Evolutionary conservation across 2,329 filamentous ascomycete species (phyloP).

Genomic region (Microdochium bolleyi): DNA sequence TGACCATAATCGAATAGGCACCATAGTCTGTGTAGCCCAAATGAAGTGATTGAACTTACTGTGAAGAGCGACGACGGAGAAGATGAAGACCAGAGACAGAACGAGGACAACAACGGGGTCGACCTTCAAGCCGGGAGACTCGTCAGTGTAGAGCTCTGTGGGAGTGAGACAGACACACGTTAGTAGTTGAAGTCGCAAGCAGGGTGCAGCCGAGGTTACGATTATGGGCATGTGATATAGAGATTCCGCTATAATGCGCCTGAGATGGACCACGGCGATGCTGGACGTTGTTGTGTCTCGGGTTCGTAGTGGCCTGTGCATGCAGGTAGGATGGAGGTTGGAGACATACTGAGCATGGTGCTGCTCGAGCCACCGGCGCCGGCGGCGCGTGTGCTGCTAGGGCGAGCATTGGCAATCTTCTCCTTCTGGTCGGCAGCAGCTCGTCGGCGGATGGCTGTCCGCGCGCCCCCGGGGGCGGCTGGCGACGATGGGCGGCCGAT

Average conservation of each 20-base stretch:
- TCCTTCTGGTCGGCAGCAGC: conserved; percentile 97
- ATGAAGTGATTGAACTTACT: conserved; percentile 52
- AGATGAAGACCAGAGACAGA: conserved; percentile 95
- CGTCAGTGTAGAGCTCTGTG: conserved; percentile 89
- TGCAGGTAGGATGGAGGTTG: too few species aligned
- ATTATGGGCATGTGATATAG: too few species aligned
- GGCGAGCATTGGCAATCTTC: conserved; percentile 88
- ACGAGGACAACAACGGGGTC: conserved; percentile 97
- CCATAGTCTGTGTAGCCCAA: background rate
- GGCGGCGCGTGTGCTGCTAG: conserved; percentile 84
- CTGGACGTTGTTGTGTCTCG: too few species aligned
- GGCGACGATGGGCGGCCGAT: conserved; percentile 77
- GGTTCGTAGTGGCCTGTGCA: too few species aligned
- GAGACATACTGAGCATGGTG: conserved; percentile 87
- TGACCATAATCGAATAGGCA: background rate
- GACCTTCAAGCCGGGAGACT: conserved; percentile 94
- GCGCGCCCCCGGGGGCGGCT: conserved; percentile 83
- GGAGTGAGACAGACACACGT: conserved; percentile 7
- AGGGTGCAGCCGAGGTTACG: conserved; percentile 2
- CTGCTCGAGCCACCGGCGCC: conserved; percentile 93
- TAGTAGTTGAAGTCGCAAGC: conserved; percentile 9
- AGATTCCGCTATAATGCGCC: conserved; percentile 9
- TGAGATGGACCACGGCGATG: background rate
- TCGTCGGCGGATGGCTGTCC: conserved; percentile 89
- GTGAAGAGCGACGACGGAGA: conserved; percentile 94